Base-by-base conservation (phyloP, 1,139 yeast genomes). In the Spathaspora sp. region DNA sequence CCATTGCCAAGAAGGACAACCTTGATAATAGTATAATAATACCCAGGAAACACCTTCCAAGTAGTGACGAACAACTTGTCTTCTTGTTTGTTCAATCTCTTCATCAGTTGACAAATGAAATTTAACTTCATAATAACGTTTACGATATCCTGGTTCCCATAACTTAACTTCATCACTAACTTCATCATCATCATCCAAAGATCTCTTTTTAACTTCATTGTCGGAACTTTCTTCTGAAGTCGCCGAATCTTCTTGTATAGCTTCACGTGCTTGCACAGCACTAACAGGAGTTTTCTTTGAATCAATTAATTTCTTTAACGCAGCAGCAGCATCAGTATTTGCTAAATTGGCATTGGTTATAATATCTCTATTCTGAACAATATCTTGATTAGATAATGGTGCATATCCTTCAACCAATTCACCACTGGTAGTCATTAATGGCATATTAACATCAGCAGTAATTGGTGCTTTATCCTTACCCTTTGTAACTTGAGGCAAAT, bases 1-100 rank as follows among this genome's bases (percentile, higher is more conserved):
- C 99, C 99, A 95, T 47, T 85, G 86, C 99, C 99, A 95, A 0
- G 98, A 91, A 0, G 97, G 96, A 68, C 98, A 93, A 3, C 97
- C 98, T 68, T 93, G 99, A 63, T 89, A 93, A 67, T 95, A 95
- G 64, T 95, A 95, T 47, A 88, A 68, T 51, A 93, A 72, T 1
- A 86, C 97, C 99, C 99, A 95, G 15, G 96, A 83, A 6, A 93
- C 86, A 50, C 99, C 99, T 65, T 93, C 97, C 48, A 95, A 78
- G 61, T 95, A 95, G 48, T 84, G 80, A 44, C 73, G 72, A 0
- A 85, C 91, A 58, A 93, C 82, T 38, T 79, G 74, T 49, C 77
- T 76, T 44, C 86, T 78, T 34, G 81, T 74, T 13, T 65, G 63
- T 1, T 78, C 76, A 29, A 83, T 76, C 54, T 86, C 88, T 39